These are phyloP conservation scores for Zelopaecilomyces penicillatus DNA, from an alignment of 2,329 filamentous ascomycete species.

Conservation along the genomic window DNA sequence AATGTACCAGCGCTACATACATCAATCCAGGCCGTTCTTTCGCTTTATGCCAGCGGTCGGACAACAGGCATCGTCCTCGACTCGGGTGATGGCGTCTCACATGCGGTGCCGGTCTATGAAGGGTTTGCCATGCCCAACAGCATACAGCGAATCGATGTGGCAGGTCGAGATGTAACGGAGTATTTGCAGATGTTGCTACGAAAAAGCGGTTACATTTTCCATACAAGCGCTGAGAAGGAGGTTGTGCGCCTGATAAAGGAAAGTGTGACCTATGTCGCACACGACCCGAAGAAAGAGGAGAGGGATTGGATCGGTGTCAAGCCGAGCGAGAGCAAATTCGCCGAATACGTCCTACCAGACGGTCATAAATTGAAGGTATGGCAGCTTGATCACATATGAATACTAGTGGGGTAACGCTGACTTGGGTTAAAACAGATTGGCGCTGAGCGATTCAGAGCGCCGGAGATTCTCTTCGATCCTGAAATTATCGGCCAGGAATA, in stretches of 20 bases:
- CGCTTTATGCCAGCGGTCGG: constrained; percentile 88
- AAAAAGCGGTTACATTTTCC: constrained; percentile 89
- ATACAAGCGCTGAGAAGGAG: constrained; percentile 98
- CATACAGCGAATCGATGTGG: constrained; percentile 92
- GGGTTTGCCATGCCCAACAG: constrained; percentile 95
- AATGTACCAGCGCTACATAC: constrained; percentile 95
- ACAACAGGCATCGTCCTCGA: constrained; percentile 96
- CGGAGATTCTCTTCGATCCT: constrained; percentile 95
- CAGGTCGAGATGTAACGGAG: constrained; percentile 91
- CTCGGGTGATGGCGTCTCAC: constrained; percentile 90
- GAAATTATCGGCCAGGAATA: constrained; percentile 97
- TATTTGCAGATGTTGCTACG: constrained; percentile 83
- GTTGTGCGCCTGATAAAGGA: constrained; percentile 98
- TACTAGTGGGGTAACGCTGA: too few relatives aligned
- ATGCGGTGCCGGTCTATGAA: constrained; percentile 95
- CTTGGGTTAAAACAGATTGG: constrained; percentile 54
- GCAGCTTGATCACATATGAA: background rate
- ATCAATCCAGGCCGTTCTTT: constrained; percentile 93
- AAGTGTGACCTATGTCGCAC: constrained; percentile 81
- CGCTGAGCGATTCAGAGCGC: constrained; percentile 86
- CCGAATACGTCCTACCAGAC: constrained; percentile 86
- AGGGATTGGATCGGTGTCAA: constrained; percentile 87
- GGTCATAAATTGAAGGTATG: constrained; percentile 83
- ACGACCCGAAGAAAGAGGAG: constrained; percentile 88
- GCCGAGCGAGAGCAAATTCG: constrained; percentile 65